Evolutionary conservation across 2,329 filamentous ascomycete species (phyloP).

Genomic region (Colletotrichum filicis): DNA sequence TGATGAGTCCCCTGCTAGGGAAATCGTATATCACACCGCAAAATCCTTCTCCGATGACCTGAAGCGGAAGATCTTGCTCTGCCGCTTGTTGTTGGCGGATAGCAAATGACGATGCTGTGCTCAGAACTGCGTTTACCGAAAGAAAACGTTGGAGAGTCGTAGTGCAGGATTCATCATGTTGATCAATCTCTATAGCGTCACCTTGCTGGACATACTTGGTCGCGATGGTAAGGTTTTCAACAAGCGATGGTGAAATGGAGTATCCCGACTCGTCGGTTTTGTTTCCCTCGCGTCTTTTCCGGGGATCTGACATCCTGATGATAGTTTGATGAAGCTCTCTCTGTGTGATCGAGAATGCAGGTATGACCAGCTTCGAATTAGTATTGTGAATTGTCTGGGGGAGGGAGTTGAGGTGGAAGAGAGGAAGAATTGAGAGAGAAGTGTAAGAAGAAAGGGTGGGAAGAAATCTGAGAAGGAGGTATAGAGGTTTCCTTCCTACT

Average conservation of each 20-base stretch:
- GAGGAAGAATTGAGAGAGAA: too few relatives aligned
- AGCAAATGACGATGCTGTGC: not conserved
- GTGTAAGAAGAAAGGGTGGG: too few relatives aligned
- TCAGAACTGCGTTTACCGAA: not conserved
- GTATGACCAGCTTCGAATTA: too few relatives aligned
- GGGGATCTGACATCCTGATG: too few relatives aligned
- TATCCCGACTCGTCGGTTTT: not conserved
- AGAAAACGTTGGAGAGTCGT: not conserved
- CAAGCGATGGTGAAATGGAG: not conserved
- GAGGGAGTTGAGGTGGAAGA: too few relatives aligned
- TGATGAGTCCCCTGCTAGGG: not conserved
- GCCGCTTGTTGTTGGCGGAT: not conserved
- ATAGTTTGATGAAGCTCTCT: too few relatives aligned
- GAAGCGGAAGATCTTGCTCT: not conserved
- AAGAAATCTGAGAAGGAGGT: too few relatives aligned
- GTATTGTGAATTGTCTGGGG: too few relatives aligned
- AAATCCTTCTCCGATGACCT: not conserved
- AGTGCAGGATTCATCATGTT: not conserved
- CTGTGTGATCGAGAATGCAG: too few relatives aligned
- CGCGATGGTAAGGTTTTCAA: not conserved
- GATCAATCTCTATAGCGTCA: not conserved
- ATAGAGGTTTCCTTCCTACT: too few relatives aligned
- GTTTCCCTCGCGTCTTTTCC: too few relatives aligned
- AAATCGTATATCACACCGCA: not conserved
- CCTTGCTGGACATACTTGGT: not conserved